Conservation (phyloP, 805 yeast genomes). For the Wickerhamiella kurtzmanii region DNA sequence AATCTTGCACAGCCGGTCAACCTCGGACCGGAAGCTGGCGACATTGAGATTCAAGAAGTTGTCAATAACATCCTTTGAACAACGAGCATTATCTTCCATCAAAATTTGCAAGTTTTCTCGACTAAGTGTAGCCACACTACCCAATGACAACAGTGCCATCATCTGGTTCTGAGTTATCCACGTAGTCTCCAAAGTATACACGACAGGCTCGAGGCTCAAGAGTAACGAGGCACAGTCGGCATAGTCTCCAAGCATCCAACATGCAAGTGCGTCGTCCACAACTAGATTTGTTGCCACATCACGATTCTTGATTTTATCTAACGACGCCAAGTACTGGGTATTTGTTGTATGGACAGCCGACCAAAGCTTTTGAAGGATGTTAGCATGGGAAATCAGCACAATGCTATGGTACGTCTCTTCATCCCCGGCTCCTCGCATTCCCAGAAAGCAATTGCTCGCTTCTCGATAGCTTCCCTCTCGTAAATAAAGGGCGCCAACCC, state of each 20-base stretch:
- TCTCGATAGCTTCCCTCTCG: slow-evolving; percentile 9
- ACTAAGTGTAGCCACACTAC: slow-evolving; percentile 5
- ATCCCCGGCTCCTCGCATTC: background rate
- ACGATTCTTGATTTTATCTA: background rate
- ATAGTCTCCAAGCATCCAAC: slow-evolving; percentile 8
- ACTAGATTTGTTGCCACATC: background rate
- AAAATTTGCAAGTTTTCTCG: slow-evolving; percentile 7
- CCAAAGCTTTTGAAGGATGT: slow-evolving; percentile 10
- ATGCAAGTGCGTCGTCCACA: slow-evolving; percentile 9
- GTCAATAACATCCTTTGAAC: background rate
- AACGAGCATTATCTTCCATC: slow-evolving; percentile 2
- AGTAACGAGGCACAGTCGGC: slow-evolving; percentile 7
- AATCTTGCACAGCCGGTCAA: background rate
- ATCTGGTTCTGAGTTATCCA: slow-evolving; percentile 8
- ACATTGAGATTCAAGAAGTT: slow-evolving; percentile 2
- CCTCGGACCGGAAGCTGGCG: slow-evolving; percentile 1
- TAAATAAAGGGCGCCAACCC: slow-evolving; percentile 4
- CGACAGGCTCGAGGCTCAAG: slow-evolving; percentile 3
- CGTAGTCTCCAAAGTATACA: background rate
- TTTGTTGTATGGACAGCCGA: slow-evolving; percentile 2
- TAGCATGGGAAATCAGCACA: slow-evolving; percentile 8
- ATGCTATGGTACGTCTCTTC: slow-evolving; percentile 1
- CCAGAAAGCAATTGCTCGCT: slow-evolving; percentile 4
- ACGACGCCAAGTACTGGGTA: background rate
- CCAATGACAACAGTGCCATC: slow-evolving; percentile 7